Conservation (phyloP, 2,329 filamentous ascomycete genomes). For the Chaetomiaceae sp. region DNA sequence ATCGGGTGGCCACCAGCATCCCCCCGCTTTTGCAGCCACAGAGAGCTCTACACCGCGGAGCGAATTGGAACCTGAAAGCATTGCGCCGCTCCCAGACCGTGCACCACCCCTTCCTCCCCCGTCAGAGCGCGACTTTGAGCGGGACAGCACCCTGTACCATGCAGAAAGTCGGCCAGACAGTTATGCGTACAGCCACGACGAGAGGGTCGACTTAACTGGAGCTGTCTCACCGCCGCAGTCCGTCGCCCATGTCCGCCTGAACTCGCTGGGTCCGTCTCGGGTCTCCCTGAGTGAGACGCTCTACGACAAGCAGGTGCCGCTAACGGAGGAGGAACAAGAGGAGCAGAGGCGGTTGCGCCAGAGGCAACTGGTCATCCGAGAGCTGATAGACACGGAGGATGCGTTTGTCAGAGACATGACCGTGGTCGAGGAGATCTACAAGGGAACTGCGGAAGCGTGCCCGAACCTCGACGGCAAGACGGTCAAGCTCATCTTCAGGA, state of each 20-base stretch:
- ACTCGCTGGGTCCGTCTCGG: constrained; percentile 31
- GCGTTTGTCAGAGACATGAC: constrained; percentile 93
- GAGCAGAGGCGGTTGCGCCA: constrained; percentile 69
- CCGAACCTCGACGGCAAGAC: constrained; percentile 76
- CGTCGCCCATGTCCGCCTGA: constrained; percentile 41
- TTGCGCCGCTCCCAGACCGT: constrained; percentile 39
- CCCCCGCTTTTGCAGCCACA: constrained; percentile 47
- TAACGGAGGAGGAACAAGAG: constrained; percentile 38
- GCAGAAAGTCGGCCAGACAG: constrained; percentile 38
- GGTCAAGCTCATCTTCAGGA: constrained; percentile 84
- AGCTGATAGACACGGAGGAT: constrained; percentile 87
- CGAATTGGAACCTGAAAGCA: constrained; percentile 7
- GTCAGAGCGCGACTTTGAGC: constrained; percentile 28
- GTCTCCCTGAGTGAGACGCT: constrained; percentile 16
- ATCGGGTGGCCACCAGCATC: constrained; percentile 32
- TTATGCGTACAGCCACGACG: constrained; percentile 38
- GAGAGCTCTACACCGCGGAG: constrained; percentile 37
- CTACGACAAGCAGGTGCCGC: constrained; percentile 14
- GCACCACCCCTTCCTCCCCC: constrained; percentile 45
- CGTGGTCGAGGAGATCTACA: constrained; percentile 96
- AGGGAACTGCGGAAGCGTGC: constrained; percentile 79
- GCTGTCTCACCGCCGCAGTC: constrained; percentile 41
- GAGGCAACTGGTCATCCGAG: constrained; percentile 79
- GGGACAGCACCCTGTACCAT: constrained; percentile 36
- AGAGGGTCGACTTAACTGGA: constrained; percentile 39